Conservation (phyloP, 2,329 filamentous ascomycete species). For the Dactylellina drechsleri region DNA sequence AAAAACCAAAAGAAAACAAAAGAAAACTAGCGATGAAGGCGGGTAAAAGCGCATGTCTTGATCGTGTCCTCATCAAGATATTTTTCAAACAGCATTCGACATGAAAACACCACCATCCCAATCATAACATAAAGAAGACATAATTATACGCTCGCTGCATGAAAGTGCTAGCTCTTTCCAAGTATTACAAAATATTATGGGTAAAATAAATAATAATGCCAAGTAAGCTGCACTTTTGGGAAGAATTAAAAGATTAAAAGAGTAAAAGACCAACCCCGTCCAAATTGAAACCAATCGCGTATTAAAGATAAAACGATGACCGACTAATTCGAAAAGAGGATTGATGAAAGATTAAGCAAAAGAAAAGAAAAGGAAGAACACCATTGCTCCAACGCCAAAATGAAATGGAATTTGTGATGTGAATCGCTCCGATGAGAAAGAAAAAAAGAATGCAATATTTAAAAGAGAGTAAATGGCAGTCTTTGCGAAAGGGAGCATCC, state of each 20-base stretch:
- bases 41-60: neutral
- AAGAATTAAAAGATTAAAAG: conserved; percentile 1
- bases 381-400: conserved; percentile 31
- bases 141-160: conserved; percentile 26
- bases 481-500: too few relatives aligned
- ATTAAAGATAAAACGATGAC: neutral
- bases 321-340: neutral
- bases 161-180: conserved; percentile 7
- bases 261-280: neutral
- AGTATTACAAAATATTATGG: conserved; percentile 28
- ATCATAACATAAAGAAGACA: conserved; percentile 18
- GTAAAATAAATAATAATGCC: neutral
- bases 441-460: neutral
- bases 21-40: neutral
- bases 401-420: neutral
- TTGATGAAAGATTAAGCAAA: neutral
- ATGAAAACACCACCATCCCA: conserved; percentile 11
- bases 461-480: neutral
- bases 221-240: too few relatives aligned
- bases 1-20: neutral
- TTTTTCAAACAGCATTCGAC: conserved; percentile 1
- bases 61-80: neutral
- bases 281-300: neutral
- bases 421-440: conserved; percentile 1
- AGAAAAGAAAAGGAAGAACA: conserved; percentile 17